Percentiles rank a stretch among this genome's conserved stretches.
Conservation (phyloP, 768 basidiomycete genomes). For the Termitomyces sp. region DNA sequence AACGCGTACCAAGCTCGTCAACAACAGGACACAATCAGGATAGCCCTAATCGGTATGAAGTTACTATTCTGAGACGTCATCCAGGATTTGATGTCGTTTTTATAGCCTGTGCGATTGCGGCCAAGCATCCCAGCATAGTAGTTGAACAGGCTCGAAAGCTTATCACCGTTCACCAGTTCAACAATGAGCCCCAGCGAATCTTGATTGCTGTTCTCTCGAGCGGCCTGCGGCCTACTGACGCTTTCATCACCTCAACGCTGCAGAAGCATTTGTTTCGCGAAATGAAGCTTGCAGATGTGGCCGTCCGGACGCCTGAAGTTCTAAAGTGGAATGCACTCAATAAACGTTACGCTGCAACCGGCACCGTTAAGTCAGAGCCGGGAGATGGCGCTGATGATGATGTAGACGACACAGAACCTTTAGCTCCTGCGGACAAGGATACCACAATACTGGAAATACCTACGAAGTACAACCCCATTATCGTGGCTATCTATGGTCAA, state of each 20-base stretch:
- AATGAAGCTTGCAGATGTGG: constrained; percentile 60
- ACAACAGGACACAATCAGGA: constrained; percentile 64
- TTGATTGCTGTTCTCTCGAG: constrained; percentile 68
- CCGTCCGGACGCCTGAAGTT: constrained; percentile 54
- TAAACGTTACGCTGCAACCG: constrained; percentile 49
- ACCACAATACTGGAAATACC: constrained; percentile 36
- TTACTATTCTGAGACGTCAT: not conserved
- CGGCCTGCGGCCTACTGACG: constrained; percentile 64
- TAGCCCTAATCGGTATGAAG: constrained; percentile 65
- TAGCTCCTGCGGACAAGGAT: constrained; percentile 11
- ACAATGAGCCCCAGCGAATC: constrained; percentile 80
- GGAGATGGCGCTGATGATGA: constrained; percentile 29
- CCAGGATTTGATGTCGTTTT: not conserved
- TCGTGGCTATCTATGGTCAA: constrained; percentile 75
- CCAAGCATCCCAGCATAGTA: constrained; percentile 47
- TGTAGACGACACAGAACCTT: constrained; percentile 20
- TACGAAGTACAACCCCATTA: constrained; percentile 64
- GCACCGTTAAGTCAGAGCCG: constrained; percentile 31
- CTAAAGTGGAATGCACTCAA: constrained; percentile 57
- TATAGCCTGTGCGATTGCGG: constrained; percentile 68
- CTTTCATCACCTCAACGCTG: constrained; percentile 70
- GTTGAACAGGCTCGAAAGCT: constrained; percentile 77
- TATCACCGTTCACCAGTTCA: constrained; percentile 72
- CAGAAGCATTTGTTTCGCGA: constrained; percentile 86
- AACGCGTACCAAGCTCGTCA: constrained; percentile 62